These are phyloP conservation scores for Botryotinia convoluta DNA, from an alignment of 2,329 filamentous ascomycete species.

Conservation along the genomic window DNA sequence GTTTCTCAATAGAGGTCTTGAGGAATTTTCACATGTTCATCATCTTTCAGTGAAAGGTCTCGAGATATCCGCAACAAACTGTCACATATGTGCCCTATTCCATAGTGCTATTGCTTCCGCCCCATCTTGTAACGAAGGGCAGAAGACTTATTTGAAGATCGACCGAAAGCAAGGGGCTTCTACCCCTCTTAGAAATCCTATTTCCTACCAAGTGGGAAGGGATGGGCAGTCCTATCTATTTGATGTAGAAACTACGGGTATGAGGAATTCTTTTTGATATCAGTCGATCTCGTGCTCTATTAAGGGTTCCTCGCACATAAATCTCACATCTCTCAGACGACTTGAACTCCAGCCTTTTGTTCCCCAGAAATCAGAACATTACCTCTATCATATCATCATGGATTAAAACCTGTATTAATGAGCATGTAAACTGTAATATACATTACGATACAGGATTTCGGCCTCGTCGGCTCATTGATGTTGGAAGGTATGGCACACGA, in stretches of 20 bases:
- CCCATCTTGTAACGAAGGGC: neutral
- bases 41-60: slow-evolving; percentile 21
- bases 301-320: no score
- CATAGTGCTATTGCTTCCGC: slow-evolving; percentile 7
- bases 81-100: slow-evolving; percentile 19
- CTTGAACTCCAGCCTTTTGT: slow-evolving; percentile 14
- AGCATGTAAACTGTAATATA: slow-evolving; percentile 21
- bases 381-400: slow-evolving; percentile 21
- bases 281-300: neutral
- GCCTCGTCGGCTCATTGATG: slow-evolving; percentile 25
- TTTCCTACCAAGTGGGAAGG: slow-evolving; percentile 20
- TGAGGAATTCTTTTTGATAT: neutral
- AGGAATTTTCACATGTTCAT: slow-evolving; percentile 14
- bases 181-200: neutral
- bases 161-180: neutral
- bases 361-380: slow-evolving; percentile 15
- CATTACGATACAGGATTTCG: slow-evolving; percentile 22
- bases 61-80: slow-evolving; percentile 16
- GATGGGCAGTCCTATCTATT: slow-evolving; percentile 14
- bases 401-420: slow-evolving; percentile 20
- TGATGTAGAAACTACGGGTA: slow-evolving; percentile 24
- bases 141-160: slow-evolving; percentile 16
- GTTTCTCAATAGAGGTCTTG: neutral
- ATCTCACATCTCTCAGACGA: slow-evolving; percentile 18
- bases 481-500: slow-evolving; percentile 15